Evolutionary conservation across 495 filamentous ascomycete species (phyloP).

Genomic region (Amniculicola lignicola): DNA sequence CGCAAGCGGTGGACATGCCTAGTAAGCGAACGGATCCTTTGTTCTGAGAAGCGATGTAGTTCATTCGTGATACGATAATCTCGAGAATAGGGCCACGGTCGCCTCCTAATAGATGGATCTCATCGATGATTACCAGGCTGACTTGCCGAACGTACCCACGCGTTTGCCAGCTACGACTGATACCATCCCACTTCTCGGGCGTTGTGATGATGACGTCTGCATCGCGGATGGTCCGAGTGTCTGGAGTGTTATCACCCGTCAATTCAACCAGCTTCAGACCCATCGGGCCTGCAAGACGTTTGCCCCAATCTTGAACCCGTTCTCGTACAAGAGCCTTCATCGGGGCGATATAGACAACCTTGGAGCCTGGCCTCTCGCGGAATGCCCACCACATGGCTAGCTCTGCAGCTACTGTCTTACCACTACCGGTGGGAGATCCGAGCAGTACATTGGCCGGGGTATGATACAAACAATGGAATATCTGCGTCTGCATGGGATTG

Average conservation of each 20-base stretch:
- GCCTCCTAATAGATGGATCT: conserved; percentile 94
- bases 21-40: conserved; percentile 85
- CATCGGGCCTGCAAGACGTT: conserved; percentile 76
- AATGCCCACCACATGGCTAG: conserved; percentile 99
- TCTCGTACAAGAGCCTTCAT: conserved; percentile 99
- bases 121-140: conserved; percentile 95
- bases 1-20: conserved; percentile 97
- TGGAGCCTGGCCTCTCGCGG: conserved; percentile 88
- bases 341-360: conserved; percentile 97
- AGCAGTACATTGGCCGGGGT: conserved; percentile 87
- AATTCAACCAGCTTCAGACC: conserved; percentile 91
- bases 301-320: conserved; percentile 91
- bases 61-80: conserved; percentile 99
- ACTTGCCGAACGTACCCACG: conserved; percentile 94
- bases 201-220: conserved; percentile 99
- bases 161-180: conserved; percentile 96
- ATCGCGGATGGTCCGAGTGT: conserved; percentile 88
- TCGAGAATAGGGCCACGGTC: conserved; percentile 96
- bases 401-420: conserved; percentile 94
- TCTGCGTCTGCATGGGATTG: conserved; percentile 98
- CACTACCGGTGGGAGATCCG: conserved; percentile 95
- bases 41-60: conserved; percentile 93
- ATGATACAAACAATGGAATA: conserved; percentile 94
- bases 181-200: conserved; percentile 99
- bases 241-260: conserved; percentile 97